Base-by-base conservation (phyloP, 441 rosid genomes). In the Adansonia gregorii region DNA sequence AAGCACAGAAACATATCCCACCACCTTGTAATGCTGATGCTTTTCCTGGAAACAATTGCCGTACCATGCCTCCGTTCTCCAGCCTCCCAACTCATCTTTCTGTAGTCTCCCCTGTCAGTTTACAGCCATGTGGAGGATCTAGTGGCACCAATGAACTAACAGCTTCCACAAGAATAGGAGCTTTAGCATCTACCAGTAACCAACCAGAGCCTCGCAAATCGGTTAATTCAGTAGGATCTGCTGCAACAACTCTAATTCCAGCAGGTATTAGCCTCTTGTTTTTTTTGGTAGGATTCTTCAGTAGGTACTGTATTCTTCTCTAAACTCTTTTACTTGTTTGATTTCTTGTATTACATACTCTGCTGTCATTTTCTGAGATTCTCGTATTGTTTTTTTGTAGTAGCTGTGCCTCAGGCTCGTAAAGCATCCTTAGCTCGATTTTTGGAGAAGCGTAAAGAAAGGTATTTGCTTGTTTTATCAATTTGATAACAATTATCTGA, bases 371-470 rank as follows among this genome's bases (percentile, higher is more conserved):
- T 11, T 54, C 45, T 45, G 6, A 17, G 24, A 19, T 3, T 75
- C 49, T 51, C 12, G 9, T 27, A 45, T 58, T 69, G 41, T 78
- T 3, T 51, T 67, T 55, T 78, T 81, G 85, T 79, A 86, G 94
- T 83, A 31, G 91, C 88, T 39, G 82, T 90, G 82, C 93, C 94
- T 70, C 91, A 85, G 81, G 87, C 88, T 79, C 91, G 93, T 51
- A 87, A 83, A 80, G 93, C 92, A 70, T 91, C 94, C 12, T 76
- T 91, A 84, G 89, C 91, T 82, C 84, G 91, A 77, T 91, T 91
- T 76, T 80, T 91, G 66, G 93, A 89, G 88, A 89, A 88, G 82
- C 91, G 93, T 74, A 91, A 88, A 84, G 94, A 88, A 74, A 84
- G 94, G 94, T 91, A 78, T 48, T 81, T 73, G 11, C 17, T 54